Percentiles rank a stretch among this genome's conserved stretches.
These are phyloP conservation scores for Rhododendron mucronatum DNA, from an alignment of 148 eudicot genomes.

Conservation along the genomic window DNA sequence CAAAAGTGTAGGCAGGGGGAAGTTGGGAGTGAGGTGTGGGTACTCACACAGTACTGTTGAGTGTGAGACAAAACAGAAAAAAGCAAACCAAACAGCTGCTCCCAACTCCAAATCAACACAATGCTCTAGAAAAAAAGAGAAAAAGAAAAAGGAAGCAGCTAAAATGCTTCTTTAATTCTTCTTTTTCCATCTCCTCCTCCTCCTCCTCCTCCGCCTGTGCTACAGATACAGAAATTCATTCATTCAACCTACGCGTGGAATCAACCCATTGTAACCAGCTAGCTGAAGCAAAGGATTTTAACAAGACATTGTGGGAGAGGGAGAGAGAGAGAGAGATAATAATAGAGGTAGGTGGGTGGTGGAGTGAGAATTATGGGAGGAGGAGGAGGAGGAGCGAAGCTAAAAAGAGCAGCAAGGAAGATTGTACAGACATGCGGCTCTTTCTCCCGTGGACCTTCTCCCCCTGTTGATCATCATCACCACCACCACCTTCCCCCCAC, in stretches of 20 bases:
- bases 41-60: neutral
- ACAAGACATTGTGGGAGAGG: neutral
- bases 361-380: conserved; percentile 10
- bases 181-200: neutral
- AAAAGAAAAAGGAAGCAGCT: neutral
- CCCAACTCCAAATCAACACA: neutral
- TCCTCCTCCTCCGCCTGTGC: neutral
- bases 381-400: conserved; percentile 30
- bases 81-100: neutral
- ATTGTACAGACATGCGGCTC: conserved; percentile 37
- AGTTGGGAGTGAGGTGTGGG: neutral
- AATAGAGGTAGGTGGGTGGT: neutral
- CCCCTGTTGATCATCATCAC: conserved; percentile 13
- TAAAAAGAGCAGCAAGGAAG: conserved; percentile 30
- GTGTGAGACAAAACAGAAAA: neutral
- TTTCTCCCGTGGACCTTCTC: conserved; percentile 17
- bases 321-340: neutral
- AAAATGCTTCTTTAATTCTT: neutral
- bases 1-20: neutral
- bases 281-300: neutral
- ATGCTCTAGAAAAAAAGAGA: neutral
- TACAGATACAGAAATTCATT: neutral
- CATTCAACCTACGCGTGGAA: too few species aligned
- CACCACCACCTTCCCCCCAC: neutral
- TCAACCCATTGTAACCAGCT: neutral